Evolutionary conservation across 2,329 filamentous ascomycete genomes (phyloP).

Genomic region (Cercospora zeae-maydis): DNA sequence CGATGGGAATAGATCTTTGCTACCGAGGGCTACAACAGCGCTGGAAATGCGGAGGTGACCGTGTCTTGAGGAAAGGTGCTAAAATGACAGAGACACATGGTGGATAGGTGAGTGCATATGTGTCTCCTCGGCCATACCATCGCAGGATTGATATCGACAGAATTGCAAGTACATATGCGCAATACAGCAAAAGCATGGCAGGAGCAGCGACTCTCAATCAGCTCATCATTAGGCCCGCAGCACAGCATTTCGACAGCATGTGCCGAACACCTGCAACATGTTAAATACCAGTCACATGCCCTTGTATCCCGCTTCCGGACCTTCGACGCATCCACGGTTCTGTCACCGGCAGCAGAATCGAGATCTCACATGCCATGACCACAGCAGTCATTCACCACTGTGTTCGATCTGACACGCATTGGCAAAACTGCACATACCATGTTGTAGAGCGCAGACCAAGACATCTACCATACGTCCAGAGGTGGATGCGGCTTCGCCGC

Average conservation of each 20-base stretch:
- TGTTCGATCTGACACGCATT: background rate
- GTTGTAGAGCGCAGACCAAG: background rate
- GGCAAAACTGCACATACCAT: background rate
- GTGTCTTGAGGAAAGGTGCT: background rate
- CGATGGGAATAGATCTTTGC: constrained; percentile 11
- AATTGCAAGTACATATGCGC: too few species aligned
- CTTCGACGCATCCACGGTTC: background rate
- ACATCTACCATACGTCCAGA: background rate
- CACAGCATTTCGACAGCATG: background rate
- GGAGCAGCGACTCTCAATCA: too few species aligned
- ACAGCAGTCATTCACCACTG: background rate
- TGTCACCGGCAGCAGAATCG: background rate
- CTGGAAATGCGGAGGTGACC: constrained; percentile 13
- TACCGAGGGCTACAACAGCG: constrained; percentile 15
- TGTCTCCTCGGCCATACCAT: too few species aligned
- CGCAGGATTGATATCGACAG: too few species aligned
- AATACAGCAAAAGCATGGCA: too few species aligned
- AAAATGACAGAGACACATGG: background rate
- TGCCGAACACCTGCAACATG: background rate
- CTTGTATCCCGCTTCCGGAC: background rate
- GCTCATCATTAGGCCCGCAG: background rate
- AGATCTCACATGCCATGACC: background rate
- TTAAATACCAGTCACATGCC: background rate
- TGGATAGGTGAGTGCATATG: background rate
- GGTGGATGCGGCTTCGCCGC: background rate